phyloP scores from a whole-genome alignment of 768 basidiomycete genomes.

The Suillus tomentosus region DNA sequence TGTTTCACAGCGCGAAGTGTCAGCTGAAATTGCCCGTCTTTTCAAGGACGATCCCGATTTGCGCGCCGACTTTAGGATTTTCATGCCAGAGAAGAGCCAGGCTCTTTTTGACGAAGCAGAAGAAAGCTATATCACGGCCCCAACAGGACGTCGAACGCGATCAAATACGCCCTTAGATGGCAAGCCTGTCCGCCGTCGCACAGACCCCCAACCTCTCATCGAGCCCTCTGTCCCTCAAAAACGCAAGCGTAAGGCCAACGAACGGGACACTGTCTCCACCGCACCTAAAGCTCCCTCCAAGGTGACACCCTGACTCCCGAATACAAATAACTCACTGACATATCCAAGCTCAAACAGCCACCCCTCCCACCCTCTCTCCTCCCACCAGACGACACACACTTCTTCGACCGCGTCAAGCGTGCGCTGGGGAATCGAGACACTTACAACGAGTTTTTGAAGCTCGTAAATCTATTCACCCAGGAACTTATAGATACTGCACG shows the following conservation, averaged over 20 bases:
- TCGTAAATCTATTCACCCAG: conserved; percentile 93
- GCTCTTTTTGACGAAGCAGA: conserved; percentile 48
- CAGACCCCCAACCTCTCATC: conserved; percentile 43
- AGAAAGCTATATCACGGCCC: conserved; percentile 30
- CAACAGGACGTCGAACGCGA: conserved; percentile 34
- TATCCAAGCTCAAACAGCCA: conserved; percentile 25
- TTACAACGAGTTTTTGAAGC: conserved; percentile 93
- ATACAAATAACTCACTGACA: conserved; percentile 2
- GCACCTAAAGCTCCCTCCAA: conserved; percentile 2
- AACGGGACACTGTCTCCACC: conserved; percentile 26
- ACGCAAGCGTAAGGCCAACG: conserved; percentile 61
- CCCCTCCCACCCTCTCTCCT: conserved; percentile 20
- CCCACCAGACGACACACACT: conserved; percentile 64
- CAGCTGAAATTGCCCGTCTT: conserved; percentile 63
- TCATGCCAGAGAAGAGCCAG: conserved; percentile 66
- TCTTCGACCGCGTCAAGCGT: conserved; percentile 90
- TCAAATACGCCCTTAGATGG: conserved; percentile 35
- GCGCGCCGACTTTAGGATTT: conserved; percentile 70
- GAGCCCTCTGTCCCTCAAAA: conserved; percentile 58
- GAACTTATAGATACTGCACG: conserved; percentile 88
- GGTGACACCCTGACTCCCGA: conserved; percentile 3
- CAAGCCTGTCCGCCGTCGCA: conserved; percentile 44
- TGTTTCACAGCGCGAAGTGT: conserved; percentile 60
- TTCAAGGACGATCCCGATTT: conserved; percentile 80
- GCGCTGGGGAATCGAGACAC: conserved; percentile 71